These are phyloP conservation scores for Haplosporangium gracile DNA, from an alignment of 192 early-diverging fungal genomes.

Conservation along the genomic window DNA sequence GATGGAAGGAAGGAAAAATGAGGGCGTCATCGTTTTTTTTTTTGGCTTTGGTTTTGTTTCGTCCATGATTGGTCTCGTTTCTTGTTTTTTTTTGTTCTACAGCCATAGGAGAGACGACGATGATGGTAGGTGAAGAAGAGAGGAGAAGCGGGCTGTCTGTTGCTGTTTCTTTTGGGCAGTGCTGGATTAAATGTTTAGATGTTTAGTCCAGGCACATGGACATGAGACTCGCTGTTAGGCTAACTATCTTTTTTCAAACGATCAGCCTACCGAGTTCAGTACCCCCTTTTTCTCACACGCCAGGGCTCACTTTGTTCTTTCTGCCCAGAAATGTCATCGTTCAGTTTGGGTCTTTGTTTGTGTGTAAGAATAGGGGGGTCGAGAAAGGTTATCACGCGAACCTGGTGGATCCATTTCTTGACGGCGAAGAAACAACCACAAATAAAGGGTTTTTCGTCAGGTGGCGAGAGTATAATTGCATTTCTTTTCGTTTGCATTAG, in stretches of 20 bases:
- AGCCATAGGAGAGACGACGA: no score
- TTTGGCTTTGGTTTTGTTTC: neutral
- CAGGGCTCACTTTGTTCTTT: neutral
- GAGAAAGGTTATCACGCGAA: neutral
- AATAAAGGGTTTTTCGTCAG: neutral
- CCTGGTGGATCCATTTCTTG: neutral
- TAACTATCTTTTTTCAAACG: neutral
- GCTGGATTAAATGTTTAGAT: neutral
- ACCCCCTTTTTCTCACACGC: conserved; percentile 1
- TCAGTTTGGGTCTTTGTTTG: neutral
- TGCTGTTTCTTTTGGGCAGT: neutral
- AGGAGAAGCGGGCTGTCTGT: neutral
- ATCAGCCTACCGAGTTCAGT: neutral
- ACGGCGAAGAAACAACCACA: neutral
- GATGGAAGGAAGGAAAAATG: neutral
- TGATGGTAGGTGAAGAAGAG: neutral
- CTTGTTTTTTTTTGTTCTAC: no score
- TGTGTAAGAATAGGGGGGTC: neutral
- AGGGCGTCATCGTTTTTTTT: neutral
- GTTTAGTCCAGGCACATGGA: neutral
- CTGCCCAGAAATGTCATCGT: neutral
- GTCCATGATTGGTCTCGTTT: no score
- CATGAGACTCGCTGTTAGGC: neutral
- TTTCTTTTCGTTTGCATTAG: neutral
- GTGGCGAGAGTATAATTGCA: neutral